Percentiles rank a stretch among this genome's conserved stretches.
Conservation (phyloP, 495 filamentous ascomycete species). For the Physcia stellaris region DNA sequence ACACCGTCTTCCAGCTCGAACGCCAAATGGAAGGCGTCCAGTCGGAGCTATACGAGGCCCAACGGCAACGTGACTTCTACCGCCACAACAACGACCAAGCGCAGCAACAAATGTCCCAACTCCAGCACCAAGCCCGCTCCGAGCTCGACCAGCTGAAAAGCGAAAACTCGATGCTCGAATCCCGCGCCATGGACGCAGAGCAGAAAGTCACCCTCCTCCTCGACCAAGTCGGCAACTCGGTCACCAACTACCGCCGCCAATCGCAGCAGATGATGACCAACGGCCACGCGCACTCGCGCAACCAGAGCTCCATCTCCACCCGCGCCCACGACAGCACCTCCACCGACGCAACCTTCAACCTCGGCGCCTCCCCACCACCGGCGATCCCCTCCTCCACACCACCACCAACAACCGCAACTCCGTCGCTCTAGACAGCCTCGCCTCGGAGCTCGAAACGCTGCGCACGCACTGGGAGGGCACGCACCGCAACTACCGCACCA, state of each 20-base stretch:
- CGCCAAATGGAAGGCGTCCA: slow-evolving; percentile 52
- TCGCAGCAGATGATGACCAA: slow-evolving; percentile 33
- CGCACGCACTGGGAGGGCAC: slow-evolving; percentile 89
- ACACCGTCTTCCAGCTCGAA: slow-evolving; percentile 54
- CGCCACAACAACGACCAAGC: slow-evolving; percentile 40
- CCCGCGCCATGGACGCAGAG: slow-evolving; percentile 77
- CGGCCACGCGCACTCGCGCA: slow-evolving; percentile 16
- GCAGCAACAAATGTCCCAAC: slow-evolving; percentile 41
- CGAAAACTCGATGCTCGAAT: slow-evolving; percentile 68
- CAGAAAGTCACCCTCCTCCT: slow-evolving; percentile 83
- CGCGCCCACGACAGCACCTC: slow-evolving; percentile 27
- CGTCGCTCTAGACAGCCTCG: slow-evolving; percentile 82
- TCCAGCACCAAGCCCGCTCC: slow-evolving; percentile 40
- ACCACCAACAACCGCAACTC: slow-evolving; percentile 57
- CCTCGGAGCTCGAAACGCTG: slow-evolving; percentile 78
- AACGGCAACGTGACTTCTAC: slow-evolving; percentile 54
- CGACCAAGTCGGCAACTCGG: slow-evolving; percentile 83
- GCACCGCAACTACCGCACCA: slow-evolving; percentile 83
- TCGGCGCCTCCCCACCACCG: slow-evolving; percentile 31
- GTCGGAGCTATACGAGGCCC: slow-evolving; percentile 46
- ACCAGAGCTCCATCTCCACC: slow-evolving; percentile 23
- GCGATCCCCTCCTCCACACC: no score
- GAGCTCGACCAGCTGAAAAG: slow-evolving; percentile 71
- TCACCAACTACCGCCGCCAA: slow-evolving; percentile 90
- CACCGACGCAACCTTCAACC: slow-evolving; percentile 47